A percentile compares a stretch with the other conserved stretches of the same genome.
These are phyloP conservation scores for Microcera coccophila DNA, from an alignment of 2,329 filamentous ascomycete genomes.

Conservation along the genomic window DNA sequence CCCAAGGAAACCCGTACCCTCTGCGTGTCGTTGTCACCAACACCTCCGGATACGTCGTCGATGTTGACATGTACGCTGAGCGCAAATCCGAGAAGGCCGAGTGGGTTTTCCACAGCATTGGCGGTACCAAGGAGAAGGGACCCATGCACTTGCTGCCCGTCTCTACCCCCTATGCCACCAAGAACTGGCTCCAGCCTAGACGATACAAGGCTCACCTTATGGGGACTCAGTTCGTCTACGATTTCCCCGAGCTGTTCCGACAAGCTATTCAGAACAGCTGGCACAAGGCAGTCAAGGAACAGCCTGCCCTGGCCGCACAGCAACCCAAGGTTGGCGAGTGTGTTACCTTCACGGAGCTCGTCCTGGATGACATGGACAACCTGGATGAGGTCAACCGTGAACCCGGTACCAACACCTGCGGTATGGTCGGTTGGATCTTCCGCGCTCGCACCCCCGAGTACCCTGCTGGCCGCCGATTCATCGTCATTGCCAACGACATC, in stretches of 20 bases:
- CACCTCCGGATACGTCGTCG: slow-evolving; percentile 95
- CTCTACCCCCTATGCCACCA: slow-evolving; percentile 89
- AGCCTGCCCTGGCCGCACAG: slow-evolving; percentile 70
- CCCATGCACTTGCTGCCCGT: slow-evolving; percentile 92
- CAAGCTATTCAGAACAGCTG: slow-evolving; percentile 97
- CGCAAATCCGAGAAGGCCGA: slow-evolving; percentile 97
- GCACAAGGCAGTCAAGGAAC: slow-evolving; percentile 69
- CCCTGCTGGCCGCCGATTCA: slow-evolving; percentile 83
- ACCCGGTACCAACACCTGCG: slow-evolving; percentile 89
- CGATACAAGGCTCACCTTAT: slow-evolving; percentile 98
- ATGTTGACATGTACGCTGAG: slow-evolving; percentile 97
- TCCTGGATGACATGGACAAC: slow-evolving; percentile 90
- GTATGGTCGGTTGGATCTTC: slow-evolving; percentile 98
- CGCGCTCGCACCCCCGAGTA: slow-evolving; percentile 95
- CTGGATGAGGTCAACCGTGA: slow-evolving; percentile 91
- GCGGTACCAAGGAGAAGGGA: slow-evolving; percentile 90
- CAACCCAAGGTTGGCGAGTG: slow-evolving; percentile 85
- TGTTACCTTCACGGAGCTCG: slow-evolving; percentile 89
- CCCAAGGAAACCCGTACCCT: slow-evolving; percentile 76
- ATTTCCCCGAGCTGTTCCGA: slow-evolving; percentile 98
- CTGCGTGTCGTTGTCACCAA: slow-evolving; percentile 96
- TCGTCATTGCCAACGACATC: slow-evolving; percentile 98
- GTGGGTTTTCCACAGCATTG: slow-evolving; percentile 98
- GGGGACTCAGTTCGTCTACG: slow-evolving; percentile 99
- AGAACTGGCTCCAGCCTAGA: slow-evolving; percentile 98